Base-by-base conservation (phyloP, 306 rosid genomes). In the Quercus cerris region DNA sequence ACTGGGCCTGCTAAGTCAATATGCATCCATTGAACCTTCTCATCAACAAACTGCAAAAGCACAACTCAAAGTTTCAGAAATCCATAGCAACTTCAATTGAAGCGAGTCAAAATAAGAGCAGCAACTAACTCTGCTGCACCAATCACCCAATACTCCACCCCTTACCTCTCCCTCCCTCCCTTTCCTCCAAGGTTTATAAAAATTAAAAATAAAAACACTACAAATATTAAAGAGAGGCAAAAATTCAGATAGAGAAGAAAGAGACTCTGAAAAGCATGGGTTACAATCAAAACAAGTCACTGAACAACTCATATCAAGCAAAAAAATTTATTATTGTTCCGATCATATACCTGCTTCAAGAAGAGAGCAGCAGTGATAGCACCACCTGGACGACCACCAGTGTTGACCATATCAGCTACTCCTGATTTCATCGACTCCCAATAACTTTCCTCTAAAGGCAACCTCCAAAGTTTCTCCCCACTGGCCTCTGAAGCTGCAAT, bases 361-460 rank as follows among this genome's bases (percentile, higher is more conserved):
- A 96, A 96, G 84, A 96, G 98, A 66, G 99, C 97, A 13, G 99
- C 99, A 71, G 64, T 85, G 61, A 96, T 96, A 70, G 99, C 87
- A 81, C 97, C 99, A 57, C 99, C 99, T 73, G 71, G 90, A 77
- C 92, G 91, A 57, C 90, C 90, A 70, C 98, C 99, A 0, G 97
- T 91, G 83, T 96, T 96, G 78, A 96, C 84, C 99, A 93, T 96
- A 85, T 96, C 99, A 46, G 99, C 99, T 30, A 91, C 90, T 76
- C 94, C 96, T 19, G 99, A 96, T 87, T 96, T 96, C 98, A 93
- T 93, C 12, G 92, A 77, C 62, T 96, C 99, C 99, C 99, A 96
- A 77, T 96, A 96, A 83, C 99, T 96, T 69, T 93, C 98, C 84
- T 96, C 99, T 84, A 96, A 7, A 6, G 99, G 99, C 97, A 96